These are phyloP conservation scores for Platanthera zijinensis DNA, from an alignment of 106 monocot species.

Conservation along the genomic window DNA sequence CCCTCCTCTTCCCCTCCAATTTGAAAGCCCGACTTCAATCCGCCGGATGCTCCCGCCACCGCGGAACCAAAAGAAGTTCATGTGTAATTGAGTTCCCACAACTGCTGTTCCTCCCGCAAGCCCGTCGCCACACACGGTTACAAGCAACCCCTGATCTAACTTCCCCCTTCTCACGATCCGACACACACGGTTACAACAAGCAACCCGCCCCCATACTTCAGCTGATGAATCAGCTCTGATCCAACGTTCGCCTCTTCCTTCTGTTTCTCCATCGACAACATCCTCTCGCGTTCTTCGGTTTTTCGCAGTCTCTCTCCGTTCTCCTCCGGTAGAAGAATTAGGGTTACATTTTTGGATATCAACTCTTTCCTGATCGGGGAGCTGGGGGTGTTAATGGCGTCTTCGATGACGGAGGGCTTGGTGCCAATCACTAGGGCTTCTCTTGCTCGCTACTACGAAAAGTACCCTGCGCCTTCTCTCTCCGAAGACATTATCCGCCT, in stretches of 20 bases:
- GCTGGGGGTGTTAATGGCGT: constrained; percentile 29
- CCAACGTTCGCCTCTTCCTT: not conserved
- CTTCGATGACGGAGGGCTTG: constrained; percentile 51
- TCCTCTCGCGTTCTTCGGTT: not conserved
- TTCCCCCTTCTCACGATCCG: too few species aligned
- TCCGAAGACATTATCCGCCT: constrained; percentile 48
- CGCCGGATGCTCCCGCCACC: too few species aligned
- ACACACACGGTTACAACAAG: too few species aligned
- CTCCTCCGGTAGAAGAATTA: not conserved
- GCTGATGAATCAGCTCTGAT: too few species aligned
- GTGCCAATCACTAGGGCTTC: constrained; percentile 84
- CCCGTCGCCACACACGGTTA: too few species aligned
- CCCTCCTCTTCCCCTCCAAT: too few species aligned
- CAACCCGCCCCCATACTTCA: too few species aligned
- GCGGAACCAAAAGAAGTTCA: too few species aligned
- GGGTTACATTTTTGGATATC: not conserved
- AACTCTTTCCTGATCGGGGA: not conserved
- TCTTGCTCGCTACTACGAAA: constrained; percentile 79
- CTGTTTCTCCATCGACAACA: not conserved
- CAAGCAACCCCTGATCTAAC: too few species aligned
- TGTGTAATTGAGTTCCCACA: too few species aligned
- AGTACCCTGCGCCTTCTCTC: constrained; percentile 50
- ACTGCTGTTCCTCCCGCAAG: too few species aligned
- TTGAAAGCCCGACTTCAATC: too few species aligned
- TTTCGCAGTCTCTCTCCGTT: not conserved